Evolutionary conservation across 1,284 basidiomycete species (phyloP), one percentile per base, ranked within the genome.

Genomic region (Ceratobasidium sp.): DNA sequence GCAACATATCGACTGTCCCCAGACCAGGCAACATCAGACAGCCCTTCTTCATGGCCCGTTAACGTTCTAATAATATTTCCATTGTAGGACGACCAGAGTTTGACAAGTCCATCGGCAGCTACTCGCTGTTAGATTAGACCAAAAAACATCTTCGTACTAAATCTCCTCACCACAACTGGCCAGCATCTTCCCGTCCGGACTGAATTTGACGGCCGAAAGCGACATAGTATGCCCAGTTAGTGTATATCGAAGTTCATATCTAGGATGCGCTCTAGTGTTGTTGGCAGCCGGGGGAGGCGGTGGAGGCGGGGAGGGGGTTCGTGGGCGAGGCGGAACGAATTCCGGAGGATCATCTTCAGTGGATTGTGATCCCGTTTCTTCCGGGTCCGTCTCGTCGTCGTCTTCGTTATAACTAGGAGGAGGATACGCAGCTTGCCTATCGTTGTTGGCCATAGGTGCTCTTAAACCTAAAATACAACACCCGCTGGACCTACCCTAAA

Each of bases 11-110:
- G 88, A 29, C 91, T 91, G 80, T 96, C 93, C 50, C 85, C 85
- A 0, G 95, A 95, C 91, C 96, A 96, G 14, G 94, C 91, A 77
- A 98, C 84, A 80, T 97, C 95, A 69, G 94, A 96, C 75, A 98
- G 89, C 0, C 96, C 96, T 82, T 92, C 89, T 11, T 85, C 87
- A 79, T 94, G 93, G 0, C 90, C 91, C 74, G 88, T 84, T 29
- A 93, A 84, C 0, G 93, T 93, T 67, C 87, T 86, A 60, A 94
- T 82, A 73, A 93, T 87, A 78, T 92, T 86, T 1, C 94, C 94
- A 19, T 89, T 89, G 60, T 86, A 86, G 1, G 88, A 84, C 78
- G 93, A 88, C 92, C 93, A 96, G 1, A 96, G 80, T 81, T 93
- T 95, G 74, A 95, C 85, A 24, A 88, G 81, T 83, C 91, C 93